These are phyloP conservation scores for Cryptococcus sp. DNA, from an alignment of 1,284 basidiomycete genomes.

Conservation along the genomic window DNA sequence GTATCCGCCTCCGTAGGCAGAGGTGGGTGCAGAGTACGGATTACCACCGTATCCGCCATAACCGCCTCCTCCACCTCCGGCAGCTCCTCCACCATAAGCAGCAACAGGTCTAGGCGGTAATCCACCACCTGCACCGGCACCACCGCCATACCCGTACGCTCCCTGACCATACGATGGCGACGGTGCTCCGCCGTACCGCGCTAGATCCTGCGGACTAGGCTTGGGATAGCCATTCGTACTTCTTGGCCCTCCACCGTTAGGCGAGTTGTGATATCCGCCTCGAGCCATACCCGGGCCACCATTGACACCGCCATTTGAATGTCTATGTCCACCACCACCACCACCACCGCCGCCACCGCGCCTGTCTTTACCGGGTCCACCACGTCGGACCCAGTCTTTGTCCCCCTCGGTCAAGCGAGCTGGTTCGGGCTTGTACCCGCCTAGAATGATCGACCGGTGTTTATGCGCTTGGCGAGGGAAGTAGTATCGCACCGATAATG, in stretches of 20 bases:
- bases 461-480: constrained; percentile 85
- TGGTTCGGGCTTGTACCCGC: constrained; percentile 66
- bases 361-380: constrained; percentile 23
- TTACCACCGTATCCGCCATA: constrained; percentile 12
- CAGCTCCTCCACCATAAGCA: constrained; percentile 13
- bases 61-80: constrained; percentile 16
- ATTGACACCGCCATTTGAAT: constrained; percentile 12
- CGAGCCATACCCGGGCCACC: constrained; percentile 29
- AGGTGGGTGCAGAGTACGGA: constrained; percentile 10
- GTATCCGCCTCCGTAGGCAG: constrained; percentile 17
- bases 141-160: constrained; percentile 7
- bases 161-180: background rate
- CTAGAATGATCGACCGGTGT: constrained; percentile 81
- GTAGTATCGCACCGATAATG: constrained; percentile 82
- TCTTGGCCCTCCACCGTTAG: constrained; percentile 4
- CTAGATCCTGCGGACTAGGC: constrained; percentile 6
- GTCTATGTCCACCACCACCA: constrained; percentile 14
- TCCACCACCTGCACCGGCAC: constrained; percentile 9
- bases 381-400: constrained; percentile 64
- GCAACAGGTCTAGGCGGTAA: constrained; percentile 9
- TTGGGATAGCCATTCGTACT: constrained; percentile 18
- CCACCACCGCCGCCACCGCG: constrained; percentile 16
- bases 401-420: constrained; percentile 72
- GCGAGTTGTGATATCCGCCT: constrained; percentile 8
- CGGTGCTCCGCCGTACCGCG: constrained; percentile 5